Evolutionary conservation across 108 stramenopile genomes (phyloP), one percentile per base, ranked within the genome.

Genomic region (Cyclotella distinguenda): DNA sequence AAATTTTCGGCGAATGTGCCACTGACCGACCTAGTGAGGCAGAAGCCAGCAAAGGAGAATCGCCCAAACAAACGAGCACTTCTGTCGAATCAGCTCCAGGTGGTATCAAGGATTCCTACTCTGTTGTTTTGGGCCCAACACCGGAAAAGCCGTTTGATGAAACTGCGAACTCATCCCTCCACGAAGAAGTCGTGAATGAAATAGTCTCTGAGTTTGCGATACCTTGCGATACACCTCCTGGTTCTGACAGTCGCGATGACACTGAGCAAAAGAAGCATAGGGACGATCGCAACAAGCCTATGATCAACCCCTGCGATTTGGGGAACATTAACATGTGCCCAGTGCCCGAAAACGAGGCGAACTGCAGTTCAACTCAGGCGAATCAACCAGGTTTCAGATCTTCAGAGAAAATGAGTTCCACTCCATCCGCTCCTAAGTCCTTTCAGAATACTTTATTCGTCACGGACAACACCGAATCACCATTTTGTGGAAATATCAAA

Each of bases 401-500:
- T 11, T 3, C 5, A 42, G 11, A 39, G 39, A 42, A 46, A 12
- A 47, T 27, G 0, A 15, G 19, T 27, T 39, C 40, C 8, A 46
- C 38, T 21, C 52, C 66, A 35, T 28, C 47, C 21, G 1, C 26
- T 35, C 9, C 55, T 3, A 56, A 15, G 9, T 35, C 13, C 47
- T 31, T 66, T 74, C 60, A 26, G 45, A 46, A 60, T 16, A 35
- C 23, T n/a, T 21, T 36, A 4, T 67, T 67, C 26, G 28, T 45
- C 19, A 55, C 56, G 30, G 57, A 60, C 51, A 58, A 32, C 50
- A 23, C 23, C 0, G 60, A 75, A 26, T 66, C 60, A 23, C 74
- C 74, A 21, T 75, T 75, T 31, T 44, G 46, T 33, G 74, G 74
- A 15, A 54, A 66, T 23, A 62, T 75, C 45, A 75, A 75, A 34